Evolutionary conservation across 345 rosid genomes (phyloP), one percentile per base, ranked within the genome.

Genomic region (Orychophragmus violaceus): DNA sequence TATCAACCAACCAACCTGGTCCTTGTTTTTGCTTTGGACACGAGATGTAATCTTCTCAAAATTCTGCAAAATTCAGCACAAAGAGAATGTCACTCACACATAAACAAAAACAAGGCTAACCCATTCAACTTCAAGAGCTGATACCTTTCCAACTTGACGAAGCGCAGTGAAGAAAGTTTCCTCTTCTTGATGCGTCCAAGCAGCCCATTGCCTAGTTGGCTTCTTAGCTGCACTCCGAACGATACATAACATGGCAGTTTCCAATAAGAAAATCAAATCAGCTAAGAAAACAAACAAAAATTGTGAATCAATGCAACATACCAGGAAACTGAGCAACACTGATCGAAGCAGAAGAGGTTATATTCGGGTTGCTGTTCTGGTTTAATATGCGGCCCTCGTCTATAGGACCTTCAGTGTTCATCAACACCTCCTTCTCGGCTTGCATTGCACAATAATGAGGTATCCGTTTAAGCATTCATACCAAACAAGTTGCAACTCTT

Each of bases 141-240:
- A 61, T 80, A 77, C 97, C 95, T 95, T 95, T 78, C 99, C 99
- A 78, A 89, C 96, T 87, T 91, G 99, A 64, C 98, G 93, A 76
- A 95, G 81, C 16, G 99, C 99, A 72, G 85, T 82, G 79, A 95
- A 95, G 80, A 95, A 95, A 76, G 93, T 84, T 80, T 91, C 97
- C 74, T 95, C 98, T 81, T 95, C 99, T 80, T 91, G 84, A 59
- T 85, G 96, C 32, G 99, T 95, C 99, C 99, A 95, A 67, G 99
- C 98, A 79, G 98, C 98, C 99, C 99, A 95, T 64, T 95, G 96
- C 59, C 98, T 74, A 22, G 97, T 94, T 18, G 95, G 86, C 74
- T 76, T 91, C 80, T 89, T 95, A 27, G 71, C 99, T 89, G 81
- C 79, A 74, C 54, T 44, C 30, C 13, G 10, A 24, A 39, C 49